Base-by-base conservation (phyloP, 106 monocot genomes). In the Platanthera zijinensis region DNA sequence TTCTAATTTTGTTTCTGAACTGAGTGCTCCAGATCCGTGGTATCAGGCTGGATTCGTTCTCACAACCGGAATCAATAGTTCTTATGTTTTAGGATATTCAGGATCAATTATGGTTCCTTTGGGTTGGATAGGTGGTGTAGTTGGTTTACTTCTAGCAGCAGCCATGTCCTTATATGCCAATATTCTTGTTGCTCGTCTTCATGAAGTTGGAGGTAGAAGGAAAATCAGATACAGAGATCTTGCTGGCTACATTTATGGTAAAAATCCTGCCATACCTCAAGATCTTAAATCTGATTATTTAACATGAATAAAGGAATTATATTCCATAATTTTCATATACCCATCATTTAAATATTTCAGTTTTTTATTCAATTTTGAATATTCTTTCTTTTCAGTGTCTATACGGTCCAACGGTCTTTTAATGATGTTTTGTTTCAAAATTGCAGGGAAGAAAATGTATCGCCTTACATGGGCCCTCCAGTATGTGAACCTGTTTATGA, bases 141-240 rank as follows among this genome's bases (percentile, higher is more conserved):
- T 75, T 79, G 97, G 97, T 76, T 80, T 99, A 52, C 61, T 94
- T 5, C 79, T 99, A n/a, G 94, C 97, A 4, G 97, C 89, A 49
- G 91, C 89, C 7, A 88, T 99, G 49, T 99, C 97, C 48, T 75
- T 99, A 9, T 89, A 99, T 84, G 94, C 97, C 46, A 99, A 99
- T 79, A 46, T 74, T 48, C 94, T 99, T 57, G 54, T 99, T 73
- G 91, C 94, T 48, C 86, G 86, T 12, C 94, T 99, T 69, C 97
- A 99, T 78, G 91, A 94, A 84, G 47, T 91, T 52, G 97, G 91
- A 10, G 97, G 97, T 47, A 94, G 84, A 80, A 83, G 94, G 66
- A 91, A 94, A 77, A 99, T 99, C 45, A 79, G 97, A 88, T 99
- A 99, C 81, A 89, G 97, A 80, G 97, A 99, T 82, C 89, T 99